These are phyloP conservation scores for Sordariomycetes sp. DNA, from an alignment of 2,329 filamentous ascomycete genomes.

Conservation along the genomic window DNA sequence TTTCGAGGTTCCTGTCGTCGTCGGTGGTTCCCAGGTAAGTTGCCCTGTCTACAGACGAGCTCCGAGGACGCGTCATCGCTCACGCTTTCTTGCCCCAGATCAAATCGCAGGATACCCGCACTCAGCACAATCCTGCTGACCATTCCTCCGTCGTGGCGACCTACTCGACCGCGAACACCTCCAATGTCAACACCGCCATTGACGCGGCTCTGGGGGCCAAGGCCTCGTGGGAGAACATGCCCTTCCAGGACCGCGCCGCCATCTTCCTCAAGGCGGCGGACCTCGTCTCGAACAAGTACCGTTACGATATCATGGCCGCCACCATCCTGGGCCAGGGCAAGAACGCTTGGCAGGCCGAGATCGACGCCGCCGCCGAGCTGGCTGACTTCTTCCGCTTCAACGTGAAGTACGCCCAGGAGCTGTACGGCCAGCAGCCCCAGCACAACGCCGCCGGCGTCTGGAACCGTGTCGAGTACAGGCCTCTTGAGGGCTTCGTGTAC, in stretches of 20 bases:
- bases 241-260: constrained; percentile 83
- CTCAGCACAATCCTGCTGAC: constrained; percentile 74
- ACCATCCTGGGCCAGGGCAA: constrained; percentile 97
- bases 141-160: constrained; percentile 68
- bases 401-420: constrained; percentile 84
- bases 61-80: neutral
- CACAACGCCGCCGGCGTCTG: constrained; percentile 78
- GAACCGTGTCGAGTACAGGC: constrained; percentile 84
- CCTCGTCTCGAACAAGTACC: constrained; percentile 81
- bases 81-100: constrained; percentile 33
- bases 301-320: constrained; percentile 91
- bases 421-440: constrained; percentile 77
- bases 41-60: neutral
- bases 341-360: constrained; percentile 99
- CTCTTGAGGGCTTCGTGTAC: constrained; percentile 92
- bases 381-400: constrained; percentile 92
- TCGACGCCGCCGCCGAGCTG: constrained; percentile 86
- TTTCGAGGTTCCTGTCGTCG: constrained; percentile 69
- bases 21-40: constrained; percentile 70
- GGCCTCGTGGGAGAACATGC: constrained; percentile 71
- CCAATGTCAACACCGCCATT: constrained; percentile 72
- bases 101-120: constrained; percentile 53
- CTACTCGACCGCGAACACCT: constrained; percentile 70
- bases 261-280: constrained; percentile 96
- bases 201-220: constrained; percentile 79